Base-by-base conservation (phyloP, 2,329 filamentous ascomycete genomes). In the Graphilbum ipis-grandicollis region DNA sequence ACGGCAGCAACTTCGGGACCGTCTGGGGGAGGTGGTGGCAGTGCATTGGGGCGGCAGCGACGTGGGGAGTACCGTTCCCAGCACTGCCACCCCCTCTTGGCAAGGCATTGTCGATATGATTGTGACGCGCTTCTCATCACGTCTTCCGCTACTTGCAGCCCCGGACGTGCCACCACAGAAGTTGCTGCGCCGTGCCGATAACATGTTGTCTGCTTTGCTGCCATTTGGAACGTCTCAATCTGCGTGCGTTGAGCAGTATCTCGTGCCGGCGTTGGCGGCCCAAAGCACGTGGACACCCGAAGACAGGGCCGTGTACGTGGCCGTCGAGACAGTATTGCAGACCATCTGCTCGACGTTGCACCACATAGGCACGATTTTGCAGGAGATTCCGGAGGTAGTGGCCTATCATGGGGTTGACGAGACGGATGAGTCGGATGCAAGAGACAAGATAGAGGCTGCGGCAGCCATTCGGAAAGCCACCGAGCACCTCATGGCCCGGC, bases 91-190 rank as follows among this genome's bases (percentile, higher is more conserved):
- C n/a, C n/a, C n/a, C n/a, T n/a, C 81, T 46, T 85, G 80, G 80
- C 79, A 84, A 48, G 63, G 56, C 0, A 57, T 79, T 1, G 62
- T 66, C 0, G 80, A 86, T 46, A 64, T 79, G 60, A 57, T 85
- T 4, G 60, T 81, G 4, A 51, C 59, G 5, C 65, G 79, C 2
- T 83, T 78, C 46, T 63, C 65, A 4, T 56, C 66, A 23, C 59
- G 71, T 19, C 53, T 85, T 21, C 44, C 45, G 3, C 48, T 57
- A 5, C 55, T 70, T 45, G 50, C 49, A 0, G 45, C 41, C n/a
- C 29, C 29, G 8, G 15, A 4, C 14, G n/a, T 18, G 29, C 6
- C 29, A 5, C 52, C 0, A 44, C 52, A 3, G 40, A 45, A 8
- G 33, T 29, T 14, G 17, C 34, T 45, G 3, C 55, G 60, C 44